phyloP scores from a whole-genome alignment of 768 basidiomycete genomes.

The Boletus rubroflammeus region DNA sequence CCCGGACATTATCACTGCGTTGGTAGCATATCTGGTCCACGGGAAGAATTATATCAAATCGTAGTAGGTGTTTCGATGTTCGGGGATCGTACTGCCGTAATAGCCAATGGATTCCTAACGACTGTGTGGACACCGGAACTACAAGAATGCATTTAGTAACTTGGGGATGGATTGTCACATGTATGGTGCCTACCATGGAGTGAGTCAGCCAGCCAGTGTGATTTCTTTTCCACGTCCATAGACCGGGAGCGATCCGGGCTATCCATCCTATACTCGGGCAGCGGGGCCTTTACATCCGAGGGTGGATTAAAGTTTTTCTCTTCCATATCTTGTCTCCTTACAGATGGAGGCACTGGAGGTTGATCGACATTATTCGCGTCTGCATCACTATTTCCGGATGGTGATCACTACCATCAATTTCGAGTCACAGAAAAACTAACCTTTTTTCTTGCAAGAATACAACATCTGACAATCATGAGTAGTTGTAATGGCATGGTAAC shows the following conservation, averaged over 20 bases:
- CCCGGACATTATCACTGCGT: constrained; percentile 1
- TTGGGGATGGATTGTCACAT: not conserved
- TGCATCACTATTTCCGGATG: not conserved
- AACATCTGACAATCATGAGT: not conserved
- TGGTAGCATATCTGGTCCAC: constrained; percentile 32
- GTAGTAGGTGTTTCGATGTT: constrained; percentile 25
- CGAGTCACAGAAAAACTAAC: not conserved
- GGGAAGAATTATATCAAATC: constrained; percentile 46
- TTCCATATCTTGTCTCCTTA: not conserved
- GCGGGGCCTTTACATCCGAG: not conserved
- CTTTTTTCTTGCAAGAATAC: not conserved
- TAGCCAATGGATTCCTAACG: constrained; percentile 41
- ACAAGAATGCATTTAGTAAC: not conserved
- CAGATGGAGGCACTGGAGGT: not conserved
- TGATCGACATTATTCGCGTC: not conserved
- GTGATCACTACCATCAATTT: too few relatives aligned
- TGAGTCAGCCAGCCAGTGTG: not conserved
- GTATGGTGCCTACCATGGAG: not conserved
- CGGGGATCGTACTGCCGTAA: constrained; percentile 37
- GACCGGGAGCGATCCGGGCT: not conserved
- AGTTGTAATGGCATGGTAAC: not conserved
- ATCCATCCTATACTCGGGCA: not conserved
- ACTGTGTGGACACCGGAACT: not conserved
- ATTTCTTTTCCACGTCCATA: not conserved
- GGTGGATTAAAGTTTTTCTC: not conserved